Percentiles rank a stretch among this genome's conserved stretches.
These are phyloP conservation scores for Prunus padus DNA, from an alignment of 306 rosid species.

Conservation along the genomic window DNA sequence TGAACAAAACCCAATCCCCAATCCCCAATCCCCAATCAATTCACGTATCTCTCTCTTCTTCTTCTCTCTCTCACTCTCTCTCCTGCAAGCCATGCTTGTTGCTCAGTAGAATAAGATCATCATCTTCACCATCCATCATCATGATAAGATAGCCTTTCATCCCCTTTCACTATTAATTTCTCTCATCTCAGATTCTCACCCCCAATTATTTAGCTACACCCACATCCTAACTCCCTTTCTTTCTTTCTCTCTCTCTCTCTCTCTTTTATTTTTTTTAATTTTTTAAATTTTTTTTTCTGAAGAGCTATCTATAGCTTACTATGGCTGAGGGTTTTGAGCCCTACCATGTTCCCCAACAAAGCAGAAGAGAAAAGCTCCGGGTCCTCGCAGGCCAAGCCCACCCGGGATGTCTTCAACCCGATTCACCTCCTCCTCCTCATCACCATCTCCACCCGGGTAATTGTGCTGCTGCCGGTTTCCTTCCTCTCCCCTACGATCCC, in stretches of 20 bases:
- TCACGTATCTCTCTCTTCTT: constrained; percentile 33
- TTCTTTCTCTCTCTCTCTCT: background rate
- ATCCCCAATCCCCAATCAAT: constrained; percentile 17
- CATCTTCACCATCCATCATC: constrained; percentile 4
- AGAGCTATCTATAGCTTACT: background rate
- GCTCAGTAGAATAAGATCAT: background rate
- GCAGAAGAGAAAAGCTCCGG: constrained; percentile 78
- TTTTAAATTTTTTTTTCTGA: too few relatives aligned
- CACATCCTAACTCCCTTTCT: background rate
- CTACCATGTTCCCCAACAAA: constrained; percentile 81
- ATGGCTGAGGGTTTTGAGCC: constrained; percentile 77
- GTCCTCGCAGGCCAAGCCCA: constrained; percentile 28
- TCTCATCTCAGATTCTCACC: constrained; percentile 5
- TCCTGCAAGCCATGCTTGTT: background rate
- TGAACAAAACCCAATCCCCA: constrained; percentile 23
- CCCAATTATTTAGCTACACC: background rate
- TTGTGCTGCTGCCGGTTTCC: constrained; percentile 16
- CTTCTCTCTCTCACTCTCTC: background rate
- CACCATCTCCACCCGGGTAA: constrained; percentile 14
- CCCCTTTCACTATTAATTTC: constrained; percentile 30
- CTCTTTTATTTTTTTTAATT: too few relatives aligned
- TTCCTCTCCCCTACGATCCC: constrained; percentile 45
- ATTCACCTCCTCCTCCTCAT: constrained; percentile 6
- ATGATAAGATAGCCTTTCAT: constrained; percentile 18
- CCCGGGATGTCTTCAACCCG: constrained; percentile 27